A percentile compares a stretch with the other conserved stretches of the same genome.
Evolutionary conservation across 352 stramenopile genomes (phyloP).

Genomic region (Phytophthora boehmeriae): DNA sequence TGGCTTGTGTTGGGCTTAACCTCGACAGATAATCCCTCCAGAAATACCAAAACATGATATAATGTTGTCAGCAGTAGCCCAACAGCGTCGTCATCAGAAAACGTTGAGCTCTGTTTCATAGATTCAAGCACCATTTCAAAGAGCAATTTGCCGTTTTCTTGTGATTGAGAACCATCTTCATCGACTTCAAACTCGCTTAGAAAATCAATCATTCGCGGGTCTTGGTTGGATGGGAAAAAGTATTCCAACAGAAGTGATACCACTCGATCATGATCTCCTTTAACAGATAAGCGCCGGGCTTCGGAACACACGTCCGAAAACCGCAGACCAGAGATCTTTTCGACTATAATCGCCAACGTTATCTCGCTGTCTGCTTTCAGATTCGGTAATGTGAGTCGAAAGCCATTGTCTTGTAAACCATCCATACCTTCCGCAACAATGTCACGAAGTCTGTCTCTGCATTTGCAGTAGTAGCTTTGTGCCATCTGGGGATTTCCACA

Average conservation of each 20-base stretch:
- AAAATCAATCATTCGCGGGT: conserved; percentile 53
- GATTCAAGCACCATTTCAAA: conserved; percentile 54
- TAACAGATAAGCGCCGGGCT: conserved; percentile 44
- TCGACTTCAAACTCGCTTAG: conserved; percentile 57
- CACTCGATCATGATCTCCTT: conserved; percentile 44
- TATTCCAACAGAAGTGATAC: conserved; percentile 46
- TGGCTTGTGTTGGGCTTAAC: conserved; percentile 17
- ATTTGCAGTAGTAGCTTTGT: conserved; percentile 66
- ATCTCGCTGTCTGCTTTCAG: conserved; percentile 45
- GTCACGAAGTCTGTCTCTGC: conserved; percentile 37
- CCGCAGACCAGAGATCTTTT: conserved; percentile 56
- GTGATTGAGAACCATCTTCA: conserved; percentile 13
- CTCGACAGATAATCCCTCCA: conserved; percentile 32
- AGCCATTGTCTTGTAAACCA: background rate
- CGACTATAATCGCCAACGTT: conserved; percentile 40
- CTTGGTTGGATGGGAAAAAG: conserved; percentile 60
- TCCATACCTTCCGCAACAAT: conserved; percentile 1
- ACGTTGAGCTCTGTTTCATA: conserved; percentile 41
- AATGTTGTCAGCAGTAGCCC: conserved; percentile 49
- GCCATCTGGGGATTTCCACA: conserved; percentile 45
- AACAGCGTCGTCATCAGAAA: conserved; percentile 31
- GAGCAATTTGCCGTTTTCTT: conserved; percentile 19
- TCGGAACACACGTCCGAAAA: conserved; percentile 66
- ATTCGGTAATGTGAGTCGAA: conserved; percentile 51
- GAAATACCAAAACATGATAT: conserved; percentile 44